These are phyloP conservation scores for Prunus armeniaca DNA, from an alignment of 306 rosid genomes.

Conservation along the genomic window DNA sequence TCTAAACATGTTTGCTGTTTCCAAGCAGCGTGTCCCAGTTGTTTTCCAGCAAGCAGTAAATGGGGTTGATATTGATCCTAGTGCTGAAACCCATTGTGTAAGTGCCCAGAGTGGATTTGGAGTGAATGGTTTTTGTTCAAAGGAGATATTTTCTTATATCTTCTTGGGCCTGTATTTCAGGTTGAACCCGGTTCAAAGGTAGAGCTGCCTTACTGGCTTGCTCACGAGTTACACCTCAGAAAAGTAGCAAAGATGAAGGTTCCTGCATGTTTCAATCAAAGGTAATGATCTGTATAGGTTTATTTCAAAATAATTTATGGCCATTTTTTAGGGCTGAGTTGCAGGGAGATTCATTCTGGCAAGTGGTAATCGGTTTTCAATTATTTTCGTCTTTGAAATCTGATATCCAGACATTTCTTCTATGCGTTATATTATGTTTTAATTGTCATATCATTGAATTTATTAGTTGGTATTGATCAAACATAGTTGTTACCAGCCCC, in stretches of 20 bases:
- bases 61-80: slow-evolving; percentile 86
- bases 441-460: background rate
- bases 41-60: slow-evolving; percentile 72
- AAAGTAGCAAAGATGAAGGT: slow-evolving; percentile 64
- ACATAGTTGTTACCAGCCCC: background rate
- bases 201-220: slow-evolving; percentile 95
- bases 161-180: slow-evolving; percentile 45
- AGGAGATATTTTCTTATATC: slow-evolving; percentile 25
- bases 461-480: background rate
- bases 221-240: slow-evolving; percentile 69
- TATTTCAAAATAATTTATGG: slow-evolving; percentile 6
- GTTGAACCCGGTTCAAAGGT: slow-evolving; percentile 90
- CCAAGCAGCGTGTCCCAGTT: slow-evolving; percentile 57
- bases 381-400: background rate
- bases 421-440: background rate
- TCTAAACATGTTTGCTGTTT: slow-evolving; percentile 18
- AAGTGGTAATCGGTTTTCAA: background rate
- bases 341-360: background rate
- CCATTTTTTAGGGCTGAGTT: background rate
- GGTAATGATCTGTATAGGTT: slow-evolving; percentile 36
- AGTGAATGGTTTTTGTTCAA: slow-evolving; percentile 4
- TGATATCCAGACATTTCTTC: background rate
- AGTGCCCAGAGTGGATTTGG: slow-evolving; percentile 29
- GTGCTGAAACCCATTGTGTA: slow-evolving; percentile 73
- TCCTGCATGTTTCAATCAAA: slow-evolving; percentile 81